Evolutionary conservation across 2,329 filamentous ascomycete genomes (phyloP), one percentile per base, ranked within the genome.

Genomic region (Talaromyces islandicus): DNA sequence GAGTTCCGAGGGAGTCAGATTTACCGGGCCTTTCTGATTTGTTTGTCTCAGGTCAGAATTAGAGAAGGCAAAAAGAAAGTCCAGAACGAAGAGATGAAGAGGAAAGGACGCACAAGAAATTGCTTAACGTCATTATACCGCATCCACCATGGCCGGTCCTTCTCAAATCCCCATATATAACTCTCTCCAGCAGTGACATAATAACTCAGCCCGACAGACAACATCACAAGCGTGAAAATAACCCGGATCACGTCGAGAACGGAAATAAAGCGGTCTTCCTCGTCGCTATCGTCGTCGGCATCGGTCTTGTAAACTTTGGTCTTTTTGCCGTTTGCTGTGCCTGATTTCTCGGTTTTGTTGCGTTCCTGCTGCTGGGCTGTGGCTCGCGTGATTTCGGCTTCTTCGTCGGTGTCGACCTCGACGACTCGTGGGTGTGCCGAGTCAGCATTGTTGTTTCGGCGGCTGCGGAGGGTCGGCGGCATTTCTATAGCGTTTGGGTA

Each of bases 1-100:
- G 54, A 99, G 87, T 73, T 97, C 82, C 21, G 81, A 79, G 60
- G 89, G 88, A 0, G 91, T 96, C 43, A 97, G 82, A 71, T 83
- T 78, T 56, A 90, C 64, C 14, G 91, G 89, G 4, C 80, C 79
- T 64, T 74, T 71, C 79, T 81, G 62, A 63, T 60, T 60, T 60
- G 17, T 27, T 32, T 27, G 7, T 54, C 24, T 53, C 25, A 38
- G 56, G 10, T 30, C 27, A 12, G 53, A n/a, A 38, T 38, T 38
- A 14, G 14, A n/a, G 30, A 14, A 48, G 25, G n/a, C n/a, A n/a
- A n/a, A n/a, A 30, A 61, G 2, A 17, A n/a, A 19, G n/a, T 43
- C 38, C 6, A 43, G 38, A 7, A 24, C 9, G n/a, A 46, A 11
- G 11, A 46, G 11, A 56, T 55, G n/a, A 48, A n/a, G 25, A 46